Conservation (phyloP, 2,329 filamentous ascomycete species). For the Xylariales sp. region DNA sequence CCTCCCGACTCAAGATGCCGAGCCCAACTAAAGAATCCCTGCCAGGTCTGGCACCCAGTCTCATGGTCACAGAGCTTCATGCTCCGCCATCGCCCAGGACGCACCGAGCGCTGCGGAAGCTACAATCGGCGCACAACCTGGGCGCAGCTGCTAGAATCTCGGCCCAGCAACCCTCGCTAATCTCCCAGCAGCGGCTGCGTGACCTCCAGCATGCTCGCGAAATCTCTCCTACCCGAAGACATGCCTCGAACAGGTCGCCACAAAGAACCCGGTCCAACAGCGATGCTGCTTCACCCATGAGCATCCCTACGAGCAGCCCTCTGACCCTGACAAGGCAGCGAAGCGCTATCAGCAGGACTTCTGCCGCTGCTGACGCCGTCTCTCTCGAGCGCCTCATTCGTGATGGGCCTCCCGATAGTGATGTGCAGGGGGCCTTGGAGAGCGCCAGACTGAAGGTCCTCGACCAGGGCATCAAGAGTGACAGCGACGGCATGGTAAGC, state of each 20-base stretch:
- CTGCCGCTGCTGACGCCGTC: conserved; percentile 48
- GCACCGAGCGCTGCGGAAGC: conserved; percentile 64
- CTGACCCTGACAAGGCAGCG: conserved; percentile 32
- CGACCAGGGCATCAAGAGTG: conserved; percentile 71
- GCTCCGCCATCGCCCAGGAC: conserved; percentile 59
- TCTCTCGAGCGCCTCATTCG: conserved; percentile 72
- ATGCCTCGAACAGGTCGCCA: conserved; percentile 36
- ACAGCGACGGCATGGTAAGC: conserved; percentile 75
- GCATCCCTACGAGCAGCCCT: conserved; percentile 31
- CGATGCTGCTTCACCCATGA: conserved; percentile 50
- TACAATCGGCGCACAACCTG: conserved; percentile 71
- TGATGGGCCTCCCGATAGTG: conserved; percentile 71
- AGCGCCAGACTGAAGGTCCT: conserved; percentile 70
- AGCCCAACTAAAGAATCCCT: conserved; percentile 21
- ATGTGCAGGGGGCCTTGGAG: conserved; percentile 63
- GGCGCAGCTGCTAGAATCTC: conserved; percentile 45
- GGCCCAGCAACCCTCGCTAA: conserved; percentile 44
- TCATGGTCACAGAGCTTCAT: conserved; percentile 43
- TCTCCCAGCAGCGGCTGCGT: conserved; percentile 57
- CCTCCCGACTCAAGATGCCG: conserved; percentile 22
- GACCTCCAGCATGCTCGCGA: conserved; percentile 24
- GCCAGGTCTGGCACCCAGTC: conserved; percentile 21
- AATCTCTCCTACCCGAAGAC: conserved; percentile 29
- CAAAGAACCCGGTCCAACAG: conserved; percentile 67
- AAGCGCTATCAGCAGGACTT: conserved; percentile 40